Percentiles rank a stretch among this genome's conserved stretches.
phyloP scores from a whole-genome alignment of 441 rosid species.

The Capsella rubella region DNA sequence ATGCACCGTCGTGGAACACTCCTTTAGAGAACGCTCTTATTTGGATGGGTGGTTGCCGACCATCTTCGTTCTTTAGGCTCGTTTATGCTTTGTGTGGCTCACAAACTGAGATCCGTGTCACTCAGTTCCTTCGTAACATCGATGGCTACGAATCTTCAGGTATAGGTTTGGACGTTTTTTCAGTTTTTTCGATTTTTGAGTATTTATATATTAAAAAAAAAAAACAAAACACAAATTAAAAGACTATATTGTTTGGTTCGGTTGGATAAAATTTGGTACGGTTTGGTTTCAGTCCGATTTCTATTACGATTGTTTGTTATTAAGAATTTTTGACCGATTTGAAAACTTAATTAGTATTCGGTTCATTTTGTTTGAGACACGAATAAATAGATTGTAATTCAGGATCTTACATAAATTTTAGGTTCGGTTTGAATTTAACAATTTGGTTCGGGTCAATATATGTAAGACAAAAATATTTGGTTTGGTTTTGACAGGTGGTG shows the following conservation, averaged over 20 bases:
- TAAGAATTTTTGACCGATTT: neutral
- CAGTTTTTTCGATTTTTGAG: neutral
- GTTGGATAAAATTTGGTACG: neutral
- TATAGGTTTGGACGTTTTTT: constrained; percentile 2
- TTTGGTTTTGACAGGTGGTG: constrained; percentile 15
- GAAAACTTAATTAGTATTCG: neutral
- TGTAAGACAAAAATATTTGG: too few relatives aligned
- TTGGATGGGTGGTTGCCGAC: constrained; percentile 62
- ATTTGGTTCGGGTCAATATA: neutral
- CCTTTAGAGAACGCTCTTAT: constrained; percentile 55
- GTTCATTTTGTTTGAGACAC: neutral
- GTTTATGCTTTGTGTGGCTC: constrained; percentile 49
- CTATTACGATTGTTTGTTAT: too few relatives aligned
- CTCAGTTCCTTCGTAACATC: constrained; percentile 36
- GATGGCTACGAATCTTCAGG: constrained; percentile 36
- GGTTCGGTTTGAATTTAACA: neutral
- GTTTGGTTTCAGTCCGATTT: neutral
- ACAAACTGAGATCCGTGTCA: constrained; percentile 41
- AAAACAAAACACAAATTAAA: neutral
- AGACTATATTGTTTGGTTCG: neutral
- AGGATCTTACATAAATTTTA: too few relatives aligned
- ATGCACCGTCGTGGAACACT: constrained; percentile 55
- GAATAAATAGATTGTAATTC: neutral
- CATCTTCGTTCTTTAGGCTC: constrained; percentile 53
- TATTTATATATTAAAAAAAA: too few relatives aligned